Evolutionary conservation across 345 rosid species (phyloP).

Genomic region (Clausena lansium): DNA sequence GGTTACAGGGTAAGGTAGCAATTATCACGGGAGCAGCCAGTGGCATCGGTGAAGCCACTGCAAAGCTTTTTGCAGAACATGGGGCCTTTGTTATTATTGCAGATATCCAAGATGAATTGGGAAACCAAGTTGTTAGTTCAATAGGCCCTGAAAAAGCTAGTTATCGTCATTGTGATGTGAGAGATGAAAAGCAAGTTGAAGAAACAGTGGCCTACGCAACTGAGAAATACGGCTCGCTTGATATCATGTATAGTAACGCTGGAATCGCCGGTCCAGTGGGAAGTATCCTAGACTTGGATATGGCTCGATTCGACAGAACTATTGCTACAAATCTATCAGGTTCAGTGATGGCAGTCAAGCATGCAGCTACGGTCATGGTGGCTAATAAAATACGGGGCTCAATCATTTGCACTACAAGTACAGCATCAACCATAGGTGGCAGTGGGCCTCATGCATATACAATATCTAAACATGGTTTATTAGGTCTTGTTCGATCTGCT

Average conservation of each 20-base stretch:
- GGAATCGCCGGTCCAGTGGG: background rate
- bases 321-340: background rate
- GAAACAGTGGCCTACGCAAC: background rate
- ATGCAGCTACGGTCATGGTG: conserved; percentile 2
- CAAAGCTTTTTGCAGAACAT: conserved; percentile 4
- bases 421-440: background rate
- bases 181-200: background rate
- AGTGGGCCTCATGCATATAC: background rate
- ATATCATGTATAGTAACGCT: conserved; percentile 2
- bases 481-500: conserved; percentile 9
- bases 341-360: background rate
- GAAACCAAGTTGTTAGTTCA: background rate
- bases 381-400: background rate
- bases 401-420: background rate
- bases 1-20: conserved; percentile 8
- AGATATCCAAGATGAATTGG: conserved; percentile 2
- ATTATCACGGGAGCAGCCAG: background rate
- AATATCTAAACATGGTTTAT: background rate
- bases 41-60: background rate
- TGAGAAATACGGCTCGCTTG: conserved; percentile 2
- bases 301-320: background rate
- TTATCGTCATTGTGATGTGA: background rate
- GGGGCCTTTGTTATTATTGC: background rate
- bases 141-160: background rate
- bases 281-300: background rate